Base-by-base conservation (phyloP, 495 filamentous ascomycete species). In the Glutinoglossum americanum region DNA sequence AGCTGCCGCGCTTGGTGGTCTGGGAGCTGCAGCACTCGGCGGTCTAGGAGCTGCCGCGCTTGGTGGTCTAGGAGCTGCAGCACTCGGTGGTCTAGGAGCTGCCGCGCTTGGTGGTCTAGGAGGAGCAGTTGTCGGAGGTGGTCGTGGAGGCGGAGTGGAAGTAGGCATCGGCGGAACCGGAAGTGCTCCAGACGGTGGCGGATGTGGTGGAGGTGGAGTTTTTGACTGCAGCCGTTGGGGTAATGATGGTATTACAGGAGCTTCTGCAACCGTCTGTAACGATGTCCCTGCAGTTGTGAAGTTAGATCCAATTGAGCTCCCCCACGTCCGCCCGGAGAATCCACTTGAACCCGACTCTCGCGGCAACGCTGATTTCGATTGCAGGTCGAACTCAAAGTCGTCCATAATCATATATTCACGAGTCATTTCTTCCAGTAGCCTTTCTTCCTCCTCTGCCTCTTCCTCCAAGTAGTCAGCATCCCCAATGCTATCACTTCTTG, bases 361-460 rank as follows among this genome's bases (percentile, higher is more conserved):
- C 37, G 90, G 90, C 27, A 95, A 72, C 15, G 83, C 77, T 10
- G 84, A 82, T 60, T 84, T 89, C 2, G 80, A 76, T 62, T 80
- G 80, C 19, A 80, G 64, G 51, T 80, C 84, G 67, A 94, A 85
- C 57, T 89, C 76, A 64, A 93, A 90, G 57, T 90, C 87, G 58
- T 92, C 86, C 72, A 94, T 82, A 32, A 84, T 44, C 19, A 28
- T 75, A 64, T 90, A 93, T 53, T 84, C 87, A 60, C 76, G 80
- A 0, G 87, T 92, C 80, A 95, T 90, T 65, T 95, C 88, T 62
- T 98, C 92, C 39, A 98, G 68, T 60, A 96, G 74, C 39, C 88
- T 78, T 64, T 97, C 89, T 65, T 94, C 92, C 61, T 94, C 87
- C 56, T 89, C 86, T n/a, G 81, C 83, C 58, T 89, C 85, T 44